Conservation (phyloP, 495 filamentous ascomycete genomes). For the Hyaloscypha bicolor region DNA sequence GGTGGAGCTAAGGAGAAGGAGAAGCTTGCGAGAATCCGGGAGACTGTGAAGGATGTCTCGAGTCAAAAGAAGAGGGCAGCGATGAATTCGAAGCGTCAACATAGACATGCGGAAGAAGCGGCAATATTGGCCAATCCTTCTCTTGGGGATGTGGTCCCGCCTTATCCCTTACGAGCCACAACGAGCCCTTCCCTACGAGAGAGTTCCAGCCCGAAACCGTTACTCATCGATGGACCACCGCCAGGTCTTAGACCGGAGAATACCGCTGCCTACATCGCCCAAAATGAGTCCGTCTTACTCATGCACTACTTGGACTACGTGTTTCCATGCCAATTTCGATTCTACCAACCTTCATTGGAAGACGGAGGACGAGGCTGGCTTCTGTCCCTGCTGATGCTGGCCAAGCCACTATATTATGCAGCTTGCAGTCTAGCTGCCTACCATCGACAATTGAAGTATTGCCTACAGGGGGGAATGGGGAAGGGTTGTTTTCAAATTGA, state of each 20-base stretch:
- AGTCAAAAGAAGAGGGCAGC: background rate
- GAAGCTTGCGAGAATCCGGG: conserved; percentile 23
- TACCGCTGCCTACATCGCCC: conserved; percentile 5
- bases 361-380: conserved; percentile 23
- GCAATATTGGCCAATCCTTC: too few relatives aligned
- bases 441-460: background rate
- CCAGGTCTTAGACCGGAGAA: background rate
- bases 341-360: conserved; percentile 3
- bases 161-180: too few relatives aligned
- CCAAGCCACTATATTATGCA: conserved; percentile 19
- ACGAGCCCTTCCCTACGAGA: background rate
- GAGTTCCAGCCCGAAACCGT: background rate
- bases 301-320: conserved; percentile 26
- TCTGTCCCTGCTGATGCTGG: conserved; percentile 10
- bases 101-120: background rate
- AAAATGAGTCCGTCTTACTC: background rate
- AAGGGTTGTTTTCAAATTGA: background rate
- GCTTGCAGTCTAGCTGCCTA: conserved; percentile 18
- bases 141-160: too few relatives aligned
- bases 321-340: conserved; percentile 23
- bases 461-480: background rate
- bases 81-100: background rate
- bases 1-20: conserved; percentile 33
- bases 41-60: conserved; percentile 12
- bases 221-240: conserved; percentile 8